Conservation (phyloP, 441 rosid species). For the Biscutella laevigata region DNA sequence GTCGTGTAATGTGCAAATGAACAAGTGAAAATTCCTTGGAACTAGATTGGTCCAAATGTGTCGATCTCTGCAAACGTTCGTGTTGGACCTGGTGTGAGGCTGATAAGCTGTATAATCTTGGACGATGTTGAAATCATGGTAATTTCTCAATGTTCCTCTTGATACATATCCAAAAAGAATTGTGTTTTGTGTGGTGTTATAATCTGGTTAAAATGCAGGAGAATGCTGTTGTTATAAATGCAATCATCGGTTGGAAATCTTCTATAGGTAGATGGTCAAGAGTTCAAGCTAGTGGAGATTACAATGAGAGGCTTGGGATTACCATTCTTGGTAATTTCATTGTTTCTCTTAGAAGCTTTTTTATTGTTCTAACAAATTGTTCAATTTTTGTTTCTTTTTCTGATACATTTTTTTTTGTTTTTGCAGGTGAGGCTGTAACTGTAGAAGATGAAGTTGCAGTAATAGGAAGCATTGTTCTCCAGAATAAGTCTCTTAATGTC, state of each 20-base stretch:
- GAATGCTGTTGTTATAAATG: slow-evolving; percentile 61
- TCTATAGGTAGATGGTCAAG: slow-evolving; percentile 72
- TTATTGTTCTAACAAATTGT: neutral
- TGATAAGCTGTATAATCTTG: slow-evolving; percentile 64
- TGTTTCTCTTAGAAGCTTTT: neutral
- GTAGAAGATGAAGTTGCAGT: slow-evolving; percentile 74
- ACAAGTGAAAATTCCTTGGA: neutral
- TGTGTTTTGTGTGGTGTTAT: neutral
- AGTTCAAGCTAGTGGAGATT: slow-evolving; percentile 72
- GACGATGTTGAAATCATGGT: slow-evolving; percentile 67
- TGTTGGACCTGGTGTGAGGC: slow-evolving; percentile 86
- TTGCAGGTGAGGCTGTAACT: slow-evolving; percentile 61
- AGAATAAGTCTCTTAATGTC: slow-evolving; percentile 45
- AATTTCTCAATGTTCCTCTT: neutral
- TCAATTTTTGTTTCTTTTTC: neutral
- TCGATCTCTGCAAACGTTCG: slow-evolving; percentile 91
- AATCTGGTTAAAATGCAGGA: slow-evolving; percentile 33
- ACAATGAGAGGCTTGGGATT: slow-evolving; percentile 61
- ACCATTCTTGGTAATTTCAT: slow-evolving; percentile 51
- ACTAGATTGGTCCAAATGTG: slow-evolving; percentile 83
- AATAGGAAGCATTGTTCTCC: slow-evolving; percentile 68
- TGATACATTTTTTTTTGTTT: slow-evolving; percentile 22
- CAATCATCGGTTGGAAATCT: slow-evolving; percentile 76
- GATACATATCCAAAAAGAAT: neutral
- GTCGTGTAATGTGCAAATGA: neutral